These are phyloP conservation scores for Cinnamomum micranthum DNA, from an alignment of 164 flowering plant genomes.

Conservation along the genomic window DNA sequence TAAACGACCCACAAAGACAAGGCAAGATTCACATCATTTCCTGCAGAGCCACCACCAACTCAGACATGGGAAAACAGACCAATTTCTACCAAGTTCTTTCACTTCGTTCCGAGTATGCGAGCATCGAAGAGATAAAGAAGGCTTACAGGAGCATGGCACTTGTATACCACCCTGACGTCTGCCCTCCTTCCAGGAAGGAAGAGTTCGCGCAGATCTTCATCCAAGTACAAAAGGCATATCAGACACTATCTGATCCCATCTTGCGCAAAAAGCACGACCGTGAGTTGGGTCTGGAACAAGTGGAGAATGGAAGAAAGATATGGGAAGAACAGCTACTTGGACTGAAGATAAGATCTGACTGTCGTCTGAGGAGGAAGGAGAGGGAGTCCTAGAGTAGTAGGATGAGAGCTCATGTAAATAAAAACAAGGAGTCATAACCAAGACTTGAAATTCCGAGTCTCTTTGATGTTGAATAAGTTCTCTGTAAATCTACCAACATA, in stretches of 20 bases:
- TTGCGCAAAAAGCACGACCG: slow-evolving; percentile 22
- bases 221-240: slow-evolving; percentile 22
- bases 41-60: not conserved
- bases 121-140: slow-evolving; percentile 28
- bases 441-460: no score
- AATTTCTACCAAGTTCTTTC: slow-evolving; percentile 19
- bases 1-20: not conserved
- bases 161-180: slow-evolving; percentile 34
- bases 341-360: slow-evolving; percentile 13
- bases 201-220: slow-evolving; percentile 28
- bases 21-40: not conserved
- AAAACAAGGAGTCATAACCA: no score
- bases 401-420: not conserved
- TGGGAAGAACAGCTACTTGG: slow-evolving; percentile 18
- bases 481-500: no score
- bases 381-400: slow-evolving; percentile 6
- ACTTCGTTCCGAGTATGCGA: slow-evolving; percentile 16
- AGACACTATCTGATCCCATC: slow-evolving; percentile 30
- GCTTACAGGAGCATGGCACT: slow-evolving; percentile 34
- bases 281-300: slow-evolving; percentile 13
- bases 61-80: not conserved
- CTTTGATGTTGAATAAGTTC: no score
- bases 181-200: slow-evolving; percentile 20
- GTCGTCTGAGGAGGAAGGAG: not conserved
- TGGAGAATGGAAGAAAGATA: not conserved